Evolutionary conservation across 805 yeast genomes (phyloP), one percentile per base, ranked within the genome.

Genomic region (Teunomyces gatunensis): DNA sequence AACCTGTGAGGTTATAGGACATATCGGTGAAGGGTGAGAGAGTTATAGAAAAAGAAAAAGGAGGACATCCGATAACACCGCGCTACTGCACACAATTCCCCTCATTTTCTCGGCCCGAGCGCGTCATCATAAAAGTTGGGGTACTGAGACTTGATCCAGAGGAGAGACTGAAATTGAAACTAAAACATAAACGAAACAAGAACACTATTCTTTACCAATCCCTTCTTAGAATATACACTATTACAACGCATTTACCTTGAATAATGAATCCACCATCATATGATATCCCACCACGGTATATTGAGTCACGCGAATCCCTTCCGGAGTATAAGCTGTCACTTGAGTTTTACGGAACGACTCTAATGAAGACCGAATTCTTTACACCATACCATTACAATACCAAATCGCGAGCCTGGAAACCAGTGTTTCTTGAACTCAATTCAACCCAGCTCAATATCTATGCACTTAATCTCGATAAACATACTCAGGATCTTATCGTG

Each of bases 361-460:
- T 72, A 28, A 46, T 65, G 32, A 66, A 69, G 39, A 60, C 64
- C 13, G 77, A 73, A 55, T 67, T 70, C 44, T 49, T 51, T 5
- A 65, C 74, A 1, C 77, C 77, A 0, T 73, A 64, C 56, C 67
- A 63, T 45, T 45, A 52, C 50, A 63, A 59, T 46, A 56, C 50
- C 43, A 55, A 59, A 6, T 47, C 56, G 17, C 47, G 69, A 28
- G 45, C 54, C 6, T 67, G 74, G 69, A 64, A 61, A 46, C 73
- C 74, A 1, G 73, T 73, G 15, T 51, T 69, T 20, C 55, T 69
- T 20, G 75, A 71, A 51, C 52, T 73, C 30, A 71, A 70, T 52
- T 64, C 72, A 34, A 73, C 73, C 15, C 75, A 72, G 49, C 58
- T 73, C 28, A 62, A 62, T 28, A 44, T 73, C 5, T 64, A 68